Conservation (phyloP, 768 basidiomycete genomes). For the Coprinellus aureogranulatus region DNA sequence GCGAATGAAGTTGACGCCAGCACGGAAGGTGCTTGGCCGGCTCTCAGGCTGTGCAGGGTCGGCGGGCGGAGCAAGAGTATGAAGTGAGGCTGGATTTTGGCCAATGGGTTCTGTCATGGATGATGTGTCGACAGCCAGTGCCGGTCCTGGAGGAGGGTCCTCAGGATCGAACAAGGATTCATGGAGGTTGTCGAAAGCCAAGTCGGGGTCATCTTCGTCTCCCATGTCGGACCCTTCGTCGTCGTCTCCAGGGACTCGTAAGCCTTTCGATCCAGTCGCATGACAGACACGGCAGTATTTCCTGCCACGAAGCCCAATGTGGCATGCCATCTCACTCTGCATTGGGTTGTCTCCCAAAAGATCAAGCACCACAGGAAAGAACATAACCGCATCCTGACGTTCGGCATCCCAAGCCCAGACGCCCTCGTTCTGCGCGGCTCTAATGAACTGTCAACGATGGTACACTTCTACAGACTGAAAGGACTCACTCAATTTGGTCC, state of each 20-base stretch:
- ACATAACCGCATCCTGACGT: neutral
- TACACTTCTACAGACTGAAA: neutral
- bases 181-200: constrained; percentile 21
- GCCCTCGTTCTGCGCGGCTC: neutral
- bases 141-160: neutral
- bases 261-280: constrained; percentile 17
- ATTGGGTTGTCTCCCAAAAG: constrained; percentile 45
- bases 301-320: constrained; percentile 37
- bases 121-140: too few relatives aligned
- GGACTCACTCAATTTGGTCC: constrained; percentile 29
- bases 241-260: neutral
- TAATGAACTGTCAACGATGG: constrained; percentile 11
- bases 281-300: constrained; percentile 40
- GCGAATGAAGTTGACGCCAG: too few relatives aligned
- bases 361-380: neutral
- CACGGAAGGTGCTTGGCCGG: too few relatives aligned
- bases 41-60: too few relatives aligned
- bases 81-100: too few relatives aligned
- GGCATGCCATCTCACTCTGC: constrained; percentile 44
- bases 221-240: neutral
- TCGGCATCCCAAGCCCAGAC: neutral
- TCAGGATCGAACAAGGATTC: neutral
- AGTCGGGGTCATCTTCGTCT: neutral
- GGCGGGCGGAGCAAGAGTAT: too few relatives aligned
- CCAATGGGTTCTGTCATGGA: too few relatives aligned